A percentile compares a stretch with the other conserved stretches of the same genome.
Conservation (phyloP, 2,329 filamentous ascomycete genomes). For the Colletotrichum melonis region DNA sequence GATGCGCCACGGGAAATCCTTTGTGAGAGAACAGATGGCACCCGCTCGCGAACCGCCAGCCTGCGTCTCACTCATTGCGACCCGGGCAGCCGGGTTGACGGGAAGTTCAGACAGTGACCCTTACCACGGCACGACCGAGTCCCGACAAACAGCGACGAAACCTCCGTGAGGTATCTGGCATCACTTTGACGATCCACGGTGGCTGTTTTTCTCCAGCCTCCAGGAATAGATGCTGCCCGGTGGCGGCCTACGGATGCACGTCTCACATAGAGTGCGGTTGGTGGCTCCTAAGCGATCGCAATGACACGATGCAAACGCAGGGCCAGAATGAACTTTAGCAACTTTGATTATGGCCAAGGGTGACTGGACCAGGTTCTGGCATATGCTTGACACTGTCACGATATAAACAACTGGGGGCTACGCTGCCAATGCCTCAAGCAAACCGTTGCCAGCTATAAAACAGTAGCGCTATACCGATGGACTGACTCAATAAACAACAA, state of each 20-base stretch:
- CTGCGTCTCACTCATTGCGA: neutral
- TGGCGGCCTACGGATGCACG: slow-evolving; percentile 12
- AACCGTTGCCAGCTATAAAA: slow-evolving; percentile 1
- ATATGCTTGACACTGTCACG: slow-evolving; percentile 1
- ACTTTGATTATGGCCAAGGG: slow-evolving; percentile 10
- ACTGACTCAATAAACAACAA: slow-evolving; percentile 32
- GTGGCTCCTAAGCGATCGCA: slow-evolving; percentile 61
- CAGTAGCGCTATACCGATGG: neutral
- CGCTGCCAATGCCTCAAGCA: neutral
- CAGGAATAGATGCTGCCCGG: slow-evolving; percentile 24
- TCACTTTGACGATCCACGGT: neutral
- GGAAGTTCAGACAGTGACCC: neutral
- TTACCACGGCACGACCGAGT: slow-evolving; percentile 12
- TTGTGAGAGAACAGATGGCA: slow-evolving; percentile 4
- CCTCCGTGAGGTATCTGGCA: slow-evolving; percentile 14
- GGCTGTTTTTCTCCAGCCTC: neutral
- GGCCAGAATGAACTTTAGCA: neutral
- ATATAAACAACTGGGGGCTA: slow-evolving; percentile 10
- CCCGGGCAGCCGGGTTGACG: neutral
- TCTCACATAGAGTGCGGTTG: slow-evolving; percentile 86
- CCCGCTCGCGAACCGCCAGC: slow-evolving; percentile 3
- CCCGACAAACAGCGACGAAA: slow-evolving; percentile 21
- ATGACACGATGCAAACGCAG: neutral
- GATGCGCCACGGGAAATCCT: slow-evolving; percentile 4
- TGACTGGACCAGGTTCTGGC: neutral